Evolutionary conservation across 2,329 filamentous ascomycete genomes (phyloP), one percentile per base, ranked within the genome.

Genomic region (Raffaelea albimanens): DNA sequence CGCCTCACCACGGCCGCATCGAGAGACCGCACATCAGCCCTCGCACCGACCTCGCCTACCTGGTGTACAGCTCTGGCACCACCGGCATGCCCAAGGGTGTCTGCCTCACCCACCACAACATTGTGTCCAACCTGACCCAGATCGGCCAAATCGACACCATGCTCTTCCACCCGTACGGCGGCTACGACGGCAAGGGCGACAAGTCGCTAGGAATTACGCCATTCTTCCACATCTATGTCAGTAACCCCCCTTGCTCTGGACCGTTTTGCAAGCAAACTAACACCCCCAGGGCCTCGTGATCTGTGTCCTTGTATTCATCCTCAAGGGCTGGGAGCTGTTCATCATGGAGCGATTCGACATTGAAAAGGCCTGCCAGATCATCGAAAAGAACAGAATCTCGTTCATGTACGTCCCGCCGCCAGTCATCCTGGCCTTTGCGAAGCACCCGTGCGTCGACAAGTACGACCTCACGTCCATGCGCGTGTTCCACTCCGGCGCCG

Each of bases 51-150:
- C 63, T 93, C 22, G 84, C 87, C 0, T 95, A 93, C 58, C 66
- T 96, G 49, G 87, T 94, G 1, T 96, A 95, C 63, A 88, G 83
- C 44, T 90, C 84, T 8, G 91, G 91, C 8, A 97, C 91, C 0
- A 96, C 91, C 0, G 91, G 91, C 2, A 69, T 89, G 44, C 90
- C 91, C 0, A 97, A 97, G 65, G 91, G 90, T 16, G 91, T 96
- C 14, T 85, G 87, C 77, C 71, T 96, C 29, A 85, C 80, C 8
- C 91, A 97, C 64, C 64, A 68, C 54, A 96, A 96, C 61, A 82
- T 95, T 50, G 77, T 94, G 11, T 69, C 87, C 50, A 95, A 95
- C 62, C 61, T 81, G 7, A 55, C 76, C 25, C 82, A 86, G 64
- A 59, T 73, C 23, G 61, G 63, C 1, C 59, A 65, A 22, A 67